These are phyloP conservation scores for Carex littledalei DNA, from an alignment of 176 grass and related monocot genomes.

Conservation along the genomic window DNA sequence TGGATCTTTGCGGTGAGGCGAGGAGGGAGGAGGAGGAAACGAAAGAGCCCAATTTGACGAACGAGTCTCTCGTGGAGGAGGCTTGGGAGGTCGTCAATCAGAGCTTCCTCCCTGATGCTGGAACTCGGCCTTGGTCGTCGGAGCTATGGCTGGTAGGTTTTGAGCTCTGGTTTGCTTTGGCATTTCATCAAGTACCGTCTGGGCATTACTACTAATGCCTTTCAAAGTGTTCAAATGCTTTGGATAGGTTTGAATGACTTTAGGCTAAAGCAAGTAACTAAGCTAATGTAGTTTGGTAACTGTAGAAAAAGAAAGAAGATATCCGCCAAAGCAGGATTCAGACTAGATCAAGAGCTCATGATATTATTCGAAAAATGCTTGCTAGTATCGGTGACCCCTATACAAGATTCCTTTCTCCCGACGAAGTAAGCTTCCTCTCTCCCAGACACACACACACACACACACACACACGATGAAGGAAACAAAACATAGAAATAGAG, in stretches of 20 bases:
- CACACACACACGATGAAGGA: not conserved
- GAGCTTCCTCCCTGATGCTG: slow-evolving; percentile 62
- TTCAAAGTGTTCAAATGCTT: not conserved
- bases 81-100: slow-evolving; percentile 95
- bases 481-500: not conserved
- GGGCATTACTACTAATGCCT: not conserved
- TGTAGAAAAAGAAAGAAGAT: slow-evolving; percentile 76
- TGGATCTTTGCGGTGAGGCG: slow-evolving; percentile 25
- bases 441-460: not conserved
- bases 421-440: slow-evolving; percentile 51
- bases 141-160: slow-evolving; percentile 63
- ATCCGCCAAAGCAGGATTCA: slow-evolving; percentile 58
- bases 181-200: not conserved
- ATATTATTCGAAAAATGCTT: slow-evolving; percentile 75
- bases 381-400: slow-evolving; percentile 83
- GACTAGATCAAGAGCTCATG: slow-evolving; percentile 77
- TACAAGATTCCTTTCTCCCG: slow-evolving; percentile 76
- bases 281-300: slow-evolving; percentile 20
- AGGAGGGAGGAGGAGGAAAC: slow-evolving; percentile 20
- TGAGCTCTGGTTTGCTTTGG: not conserved
- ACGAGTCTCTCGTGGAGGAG: slow-evolving; percentile 81
- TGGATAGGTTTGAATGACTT: not conserved
- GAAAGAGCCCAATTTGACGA: slow-evolving; percentile 42
- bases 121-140: slow-evolving; percentile 55
- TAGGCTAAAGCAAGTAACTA: not conserved